Conservation (phyloP, 139 green algal species). For the Tetradesmus obliquus region DNA sequence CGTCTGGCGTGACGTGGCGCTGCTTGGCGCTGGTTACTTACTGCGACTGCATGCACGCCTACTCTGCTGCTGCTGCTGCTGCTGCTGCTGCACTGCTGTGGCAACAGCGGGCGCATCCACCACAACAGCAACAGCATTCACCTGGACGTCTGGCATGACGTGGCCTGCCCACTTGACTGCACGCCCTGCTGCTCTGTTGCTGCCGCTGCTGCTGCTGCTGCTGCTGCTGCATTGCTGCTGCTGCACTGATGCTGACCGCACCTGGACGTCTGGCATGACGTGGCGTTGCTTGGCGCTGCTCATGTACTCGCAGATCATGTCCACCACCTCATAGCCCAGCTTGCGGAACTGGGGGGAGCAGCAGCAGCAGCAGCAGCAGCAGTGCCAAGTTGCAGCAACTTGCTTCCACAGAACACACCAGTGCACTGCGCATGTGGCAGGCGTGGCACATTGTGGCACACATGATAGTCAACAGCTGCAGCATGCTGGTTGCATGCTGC, state of each 20-base stretch:
- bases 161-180: too few species aligned
- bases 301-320: constrained; percentile 78
- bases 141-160: too few species aligned
- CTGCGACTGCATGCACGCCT: background rate
- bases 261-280: constrained; percentile 62
- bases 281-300: constrained; percentile 29
- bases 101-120: too few species aligned
- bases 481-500: background rate
- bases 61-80: background rate
- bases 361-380: background rate
- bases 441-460: too few species aligned
- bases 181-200: too few species aligned
- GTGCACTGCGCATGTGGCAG: too few species aligned
- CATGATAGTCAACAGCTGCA: background rate
- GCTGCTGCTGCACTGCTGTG: too few species aligned
- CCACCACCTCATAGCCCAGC: constrained; percentile 71
- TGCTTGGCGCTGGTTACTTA: too few species aligned
- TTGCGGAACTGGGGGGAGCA: constrained; percentile 61
- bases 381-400: background rate
- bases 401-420: too few species aligned
- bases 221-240: background rate
- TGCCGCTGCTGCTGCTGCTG: background rate
- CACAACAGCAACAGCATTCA: too few species aligned
- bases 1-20: background rate
- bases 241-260: constrained; percentile 14